Conservation (phyloP, 2,329 filamentous ascomycete species). For the Annulohypoxylon truncatum region DNA sequence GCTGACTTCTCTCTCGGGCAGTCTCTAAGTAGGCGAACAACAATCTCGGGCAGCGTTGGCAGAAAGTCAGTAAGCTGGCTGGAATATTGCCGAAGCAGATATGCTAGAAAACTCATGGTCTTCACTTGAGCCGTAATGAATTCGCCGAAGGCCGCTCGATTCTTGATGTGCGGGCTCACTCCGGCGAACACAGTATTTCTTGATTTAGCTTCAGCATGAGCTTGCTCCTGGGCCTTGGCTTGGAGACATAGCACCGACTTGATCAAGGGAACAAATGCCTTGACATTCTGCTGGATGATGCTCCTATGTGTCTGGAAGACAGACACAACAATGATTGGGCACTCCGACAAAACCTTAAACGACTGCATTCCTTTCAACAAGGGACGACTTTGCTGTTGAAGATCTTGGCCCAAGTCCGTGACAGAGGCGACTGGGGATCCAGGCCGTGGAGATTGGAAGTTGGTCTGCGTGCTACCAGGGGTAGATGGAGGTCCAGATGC, state of each 20-base stretch:
- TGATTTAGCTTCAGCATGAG: constrained; percentile 84
- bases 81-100: constrained; percentile 87
- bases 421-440: constrained; percentile 88
- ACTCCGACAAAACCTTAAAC: constrained; percentile 98
- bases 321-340: constrained; percentile 97
- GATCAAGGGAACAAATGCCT: constrained; percentile 91
- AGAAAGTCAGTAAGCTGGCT: constrained; percentile 90
- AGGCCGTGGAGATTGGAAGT: constrained; percentile 88
- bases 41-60: constrained; percentile 84
- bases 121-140: constrained; percentile 99
- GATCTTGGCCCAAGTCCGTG: constrained; percentile 82
- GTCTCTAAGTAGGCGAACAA: constrained; percentile 90
- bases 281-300: constrained; percentile 85
- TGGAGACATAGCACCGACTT: constrained; percentile 89
- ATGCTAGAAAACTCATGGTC: constrained; percentile 98
- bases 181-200: constrained; percentile 89
- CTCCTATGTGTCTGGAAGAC: constrained; percentile 93
- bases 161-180: constrained; percentile 92
- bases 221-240: constrained; percentile 91
- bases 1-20: constrained; percentile 95
- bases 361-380: constrained; percentile 96
- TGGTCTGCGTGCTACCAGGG: constrained; percentile 71
- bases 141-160: constrained; percentile 93
- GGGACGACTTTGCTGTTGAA: constrained; percentile 82
- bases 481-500: constrained; percentile 74